Evolutionary conservation across 1,284 basidiomycete species (phyloP).

Genomic region (Mycena sp.): DNA sequence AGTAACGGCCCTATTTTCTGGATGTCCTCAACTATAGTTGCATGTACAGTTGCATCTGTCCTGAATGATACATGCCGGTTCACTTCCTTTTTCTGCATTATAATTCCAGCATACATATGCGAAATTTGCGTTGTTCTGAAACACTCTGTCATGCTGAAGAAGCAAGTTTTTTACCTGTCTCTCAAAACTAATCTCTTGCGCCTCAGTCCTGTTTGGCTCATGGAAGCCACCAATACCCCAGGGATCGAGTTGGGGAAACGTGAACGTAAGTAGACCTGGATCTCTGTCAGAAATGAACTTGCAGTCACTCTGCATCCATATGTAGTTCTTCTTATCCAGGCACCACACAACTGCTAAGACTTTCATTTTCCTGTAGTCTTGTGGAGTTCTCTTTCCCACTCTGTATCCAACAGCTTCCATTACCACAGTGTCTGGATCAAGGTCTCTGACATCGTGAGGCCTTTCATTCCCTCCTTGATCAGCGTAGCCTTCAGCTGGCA

Average conservation of each 20-base stretch:
- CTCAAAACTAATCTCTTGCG: not conserved
- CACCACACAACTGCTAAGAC: not conserved
- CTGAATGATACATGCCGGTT: not conserved
- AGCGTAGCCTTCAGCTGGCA: not conserved
- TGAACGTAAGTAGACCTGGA: not conserved
- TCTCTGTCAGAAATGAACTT: not conserved
- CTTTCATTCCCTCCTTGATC: too few species aligned
- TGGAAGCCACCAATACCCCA: constrained; percentile 9
- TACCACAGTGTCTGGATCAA: not conserved
- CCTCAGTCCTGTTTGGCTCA: not conserved
- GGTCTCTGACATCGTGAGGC: too few species aligned
- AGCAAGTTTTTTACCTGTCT: not conserved
- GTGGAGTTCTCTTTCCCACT: not conserved
- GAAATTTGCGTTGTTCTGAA: not conserved
- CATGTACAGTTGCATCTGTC: not conserved
- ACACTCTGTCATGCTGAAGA: not conserved
- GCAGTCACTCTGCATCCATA: constrained; percentile 1
- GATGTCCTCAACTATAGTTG: not conserved
- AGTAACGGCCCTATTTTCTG: not conserved
- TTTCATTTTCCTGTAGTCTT: not conserved
- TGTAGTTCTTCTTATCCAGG: not conserved
- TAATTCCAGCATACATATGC: not conserved
- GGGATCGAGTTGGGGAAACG: not conserved
- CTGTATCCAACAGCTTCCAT: not conserved
- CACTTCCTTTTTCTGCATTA: constrained; percentile 5